phyloP scores from a whole-genome alignment of 2,329 filamentous ascomycete genomes.

The Ceratocystis colombiana region DNA sequence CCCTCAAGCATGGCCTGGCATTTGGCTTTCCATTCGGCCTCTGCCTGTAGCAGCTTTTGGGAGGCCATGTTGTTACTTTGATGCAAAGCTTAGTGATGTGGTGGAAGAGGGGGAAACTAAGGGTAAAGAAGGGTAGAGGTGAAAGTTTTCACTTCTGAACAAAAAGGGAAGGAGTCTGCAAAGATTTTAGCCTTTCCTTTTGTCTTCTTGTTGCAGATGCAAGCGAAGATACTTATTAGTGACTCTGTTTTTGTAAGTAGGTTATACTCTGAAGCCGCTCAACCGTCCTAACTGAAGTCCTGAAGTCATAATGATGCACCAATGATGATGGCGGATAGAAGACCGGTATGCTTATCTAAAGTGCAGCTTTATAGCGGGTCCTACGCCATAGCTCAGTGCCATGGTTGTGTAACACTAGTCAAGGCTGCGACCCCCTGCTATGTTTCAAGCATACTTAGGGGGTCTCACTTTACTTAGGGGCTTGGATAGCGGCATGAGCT shows the following conservation, averaged over 20 bases:
- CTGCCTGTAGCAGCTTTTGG: constrained; percentile 4
- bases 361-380: not conserved
- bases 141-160: not conserved
- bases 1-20: constrained; percentile 78
- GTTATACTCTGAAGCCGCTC: not conserved
- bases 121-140: not conserved
- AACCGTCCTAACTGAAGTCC: too few species aligned
- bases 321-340: not conserved
- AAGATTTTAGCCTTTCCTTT: not conserved
- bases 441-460: not conserved
- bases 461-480: not conserved
- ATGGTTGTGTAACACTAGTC: not conserved
- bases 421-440: not conserved
- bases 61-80: constrained; percentile 15
- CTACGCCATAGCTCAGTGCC: not conserved
- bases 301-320: not conserved
- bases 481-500: not conserved
- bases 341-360: not conserved
- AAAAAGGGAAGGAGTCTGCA: not conserved
- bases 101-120: not conserved
- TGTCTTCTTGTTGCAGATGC: not conserved
- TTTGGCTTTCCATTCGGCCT: constrained; percentile 66
- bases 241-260: not conserved
- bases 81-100: not conserved
- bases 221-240: not conserved